phyloP scores from a whole-genome alignment of 1,284 basidiomycete species.

The Melampsora americana region DNA sequence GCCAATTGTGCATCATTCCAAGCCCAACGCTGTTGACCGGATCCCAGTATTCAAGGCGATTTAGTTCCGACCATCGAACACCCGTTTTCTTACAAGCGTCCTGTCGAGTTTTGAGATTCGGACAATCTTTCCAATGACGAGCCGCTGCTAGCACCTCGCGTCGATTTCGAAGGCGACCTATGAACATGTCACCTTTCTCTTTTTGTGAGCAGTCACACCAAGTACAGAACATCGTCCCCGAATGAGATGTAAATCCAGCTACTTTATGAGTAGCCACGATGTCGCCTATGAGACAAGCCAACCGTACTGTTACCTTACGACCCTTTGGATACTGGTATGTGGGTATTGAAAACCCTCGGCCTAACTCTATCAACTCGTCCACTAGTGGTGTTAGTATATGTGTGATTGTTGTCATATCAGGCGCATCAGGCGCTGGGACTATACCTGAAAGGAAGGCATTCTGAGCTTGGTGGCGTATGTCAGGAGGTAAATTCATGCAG shows the following conservation, averaged over 20 bases:
- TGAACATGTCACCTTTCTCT: background rate
- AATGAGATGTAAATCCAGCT: slow-evolving; percentile 15
- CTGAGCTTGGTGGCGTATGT: background rate
- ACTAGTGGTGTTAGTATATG: background rate
- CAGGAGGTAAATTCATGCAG: slow-evolving; percentile 5
- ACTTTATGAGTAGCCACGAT: slow-evolving; percentile 3
- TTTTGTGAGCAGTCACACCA: background rate
- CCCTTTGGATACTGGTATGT: background rate
- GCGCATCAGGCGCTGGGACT: background rate
- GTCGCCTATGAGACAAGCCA: background rate
- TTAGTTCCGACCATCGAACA: slow-evolving; percentile 26
- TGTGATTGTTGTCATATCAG: background rate
- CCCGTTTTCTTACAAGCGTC: background rate
- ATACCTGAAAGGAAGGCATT: slow-evolving; percentile 9
- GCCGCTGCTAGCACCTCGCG: background rate
- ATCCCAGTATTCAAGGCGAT: slow-evolving; percentile 15
- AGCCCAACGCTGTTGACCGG: slow-evolving; percentile 6
- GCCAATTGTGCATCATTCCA: slow-evolving; percentile 29
- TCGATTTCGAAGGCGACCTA: background rate
- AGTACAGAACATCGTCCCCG: background rate
- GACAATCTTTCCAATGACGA: background rate
- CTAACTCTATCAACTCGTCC: background rate
- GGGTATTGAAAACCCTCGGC: background rate
- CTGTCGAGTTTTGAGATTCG: background rate
- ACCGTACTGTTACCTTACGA: background rate